Evolutionary conservation across 805 yeast species (phyloP), one percentile per base, ranked within the genome.

Genomic region (Saccharomyces mikatae): DNA sequence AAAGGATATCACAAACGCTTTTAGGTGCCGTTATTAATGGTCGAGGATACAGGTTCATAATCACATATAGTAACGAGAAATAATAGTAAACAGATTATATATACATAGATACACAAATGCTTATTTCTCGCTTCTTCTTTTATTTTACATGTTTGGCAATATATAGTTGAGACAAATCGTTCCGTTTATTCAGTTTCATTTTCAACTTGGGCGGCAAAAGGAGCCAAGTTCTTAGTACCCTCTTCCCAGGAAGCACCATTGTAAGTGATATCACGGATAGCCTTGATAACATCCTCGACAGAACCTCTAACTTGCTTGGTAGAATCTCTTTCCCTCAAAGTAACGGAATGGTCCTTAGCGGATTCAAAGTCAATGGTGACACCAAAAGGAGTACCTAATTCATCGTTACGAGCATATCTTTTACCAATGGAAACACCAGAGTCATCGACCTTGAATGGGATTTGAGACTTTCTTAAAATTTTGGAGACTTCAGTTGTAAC

Each of bases 351-450:
- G 69, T 92, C 97, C 69, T 86, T 81, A 58, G 87, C 81, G 53
- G 96, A 85, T 60, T 92, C 97, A 72, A 94, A 92, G 74, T 92
- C 99, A 64, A 92, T 87, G 60, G 99, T 92, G 74, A 92, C 83
- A 72, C 99, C 99, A 71, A 94, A 94, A 64, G 99, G 99, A 53
- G 98, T 94, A 74, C 99, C 99, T 69, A 92, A 80, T 77, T 92
- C 99, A 74, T 92, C 99, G 73, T 92, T 92, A 78, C 99, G 88
- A 60, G 99, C 90, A 68, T 92, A 92, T 76, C 99, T 86, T 78
- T 91, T 89, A 76, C 99, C 99, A 66, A 92, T 94, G 31, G 98
- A 88, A 22, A 96, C 97, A 62, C 96, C 87, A 9, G 97, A 89
- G 72, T 92, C 98, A 71, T 94, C 99, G 56, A 92, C 85, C 80